Evolutionary conservation across 371 early-diverging fungal genomes (phyloP), one percentile per base, ranked within the genome.

Genomic region (Mucor circinelloides): DNA sequence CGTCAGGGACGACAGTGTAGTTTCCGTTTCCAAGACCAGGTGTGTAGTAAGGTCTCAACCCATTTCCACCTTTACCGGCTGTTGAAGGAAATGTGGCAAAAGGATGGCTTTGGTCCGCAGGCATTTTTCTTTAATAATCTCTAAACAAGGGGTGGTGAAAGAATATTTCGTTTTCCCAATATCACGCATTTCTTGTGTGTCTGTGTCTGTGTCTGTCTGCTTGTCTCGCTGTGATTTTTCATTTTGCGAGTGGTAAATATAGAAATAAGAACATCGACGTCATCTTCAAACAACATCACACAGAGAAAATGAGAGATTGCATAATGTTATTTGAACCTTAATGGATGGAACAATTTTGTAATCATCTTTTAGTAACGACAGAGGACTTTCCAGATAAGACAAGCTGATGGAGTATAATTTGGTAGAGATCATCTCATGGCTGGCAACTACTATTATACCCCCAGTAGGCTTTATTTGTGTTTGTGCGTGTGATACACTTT

Each of bases 21-120:
- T 80, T 80, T 58, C 72, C 72, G 40, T 64, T 73, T 1, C 44
- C 68, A n/a, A 80, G 64, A 8, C 83, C 83, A 5, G 83, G 81
- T 6, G 79, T 76, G 46, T 79, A 83, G 52, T 83, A 83, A 23
- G 83, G 83, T 58, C 80, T 67, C 38, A 82, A 54, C 2, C 81
- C 81, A 59, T 75, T 73, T 19, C 66, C 64, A n/a, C 76, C 78
- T 50, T 66, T 74, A 30, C 75, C 82, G 25, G 71, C 67, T n/a
- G 76, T 52, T 8, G 78, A 58, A 30, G 82, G 79, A 57, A 82
- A 82, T 44, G 73, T 73, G 2, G 78, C 67, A 70, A 75, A 81
- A 63, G 81, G 78, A 63, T 72, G 81, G 36, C 74, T 72, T 36
- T 68, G 73, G 63, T 81, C 77, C 27, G 72, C 60, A 52, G 76